phyloP scores from a whole-genome alignment of 2,329 filamentous ascomycete species.

The Ceratocystis colombiana region DNA sequence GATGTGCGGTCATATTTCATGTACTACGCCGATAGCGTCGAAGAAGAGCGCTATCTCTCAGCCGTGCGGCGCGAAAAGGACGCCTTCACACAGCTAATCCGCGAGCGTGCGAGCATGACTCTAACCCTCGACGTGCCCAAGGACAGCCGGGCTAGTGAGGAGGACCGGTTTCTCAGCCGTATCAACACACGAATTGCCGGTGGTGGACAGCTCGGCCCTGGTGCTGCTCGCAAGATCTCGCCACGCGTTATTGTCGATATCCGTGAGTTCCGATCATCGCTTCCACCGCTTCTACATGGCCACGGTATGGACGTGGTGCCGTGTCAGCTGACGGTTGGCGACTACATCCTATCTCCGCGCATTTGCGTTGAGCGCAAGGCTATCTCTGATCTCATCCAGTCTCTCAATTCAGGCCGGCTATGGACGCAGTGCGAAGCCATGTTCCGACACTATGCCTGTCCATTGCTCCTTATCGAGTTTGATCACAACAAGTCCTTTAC shows the following conservation, averaged over 20 bases:
- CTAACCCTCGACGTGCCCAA: slow-evolving; percentile 58
- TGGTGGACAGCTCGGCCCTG: slow-evolving; percentile 57
- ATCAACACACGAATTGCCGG: slow-evolving; percentile 95
- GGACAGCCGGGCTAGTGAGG: slow-evolving; percentile 59
- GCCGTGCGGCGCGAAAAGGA: slow-evolving; percentile 92
- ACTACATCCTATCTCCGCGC: slow-evolving; percentile 84
- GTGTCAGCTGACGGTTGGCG: slow-evolving; percentile 90
- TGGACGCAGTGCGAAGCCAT: slow-evolving; percentile 90
- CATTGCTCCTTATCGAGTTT: slow-evolving; percentile 94
- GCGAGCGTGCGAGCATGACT: slow-evolving; percentile 87
- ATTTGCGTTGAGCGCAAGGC: slow-evolving; percentile 95
- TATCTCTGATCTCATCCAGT: slow-evolving; percentile 79
- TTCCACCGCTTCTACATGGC: slow-evolving; percentile 84
- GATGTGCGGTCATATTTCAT: slow-evolving; percentile 92
- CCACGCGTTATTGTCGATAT: slow-evolving; percentile 91
- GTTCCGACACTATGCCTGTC: slow-evolving; percentile 81
- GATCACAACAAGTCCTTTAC: slow-evolving; percentile 96
- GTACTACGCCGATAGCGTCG: slow-evolving; percentile 89
- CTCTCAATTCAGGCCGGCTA: slow-evolving; percentile 81
- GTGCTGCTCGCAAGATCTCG: slow-evolving; percentile 69
- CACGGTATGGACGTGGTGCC: slow-evolving; percentile 81
- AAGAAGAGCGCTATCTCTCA: slow-evolving; percentile 87
- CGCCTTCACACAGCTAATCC: slow-evolving; percentile 87
- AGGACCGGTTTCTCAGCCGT: slow-evolving; percentile 68
- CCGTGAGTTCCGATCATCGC: slow-evolving; percentile 85